Evolutionary conservation across 1,139 yeast species (phyloP).

Genomic region (Saccharomycopsis hybrid): DNA sequence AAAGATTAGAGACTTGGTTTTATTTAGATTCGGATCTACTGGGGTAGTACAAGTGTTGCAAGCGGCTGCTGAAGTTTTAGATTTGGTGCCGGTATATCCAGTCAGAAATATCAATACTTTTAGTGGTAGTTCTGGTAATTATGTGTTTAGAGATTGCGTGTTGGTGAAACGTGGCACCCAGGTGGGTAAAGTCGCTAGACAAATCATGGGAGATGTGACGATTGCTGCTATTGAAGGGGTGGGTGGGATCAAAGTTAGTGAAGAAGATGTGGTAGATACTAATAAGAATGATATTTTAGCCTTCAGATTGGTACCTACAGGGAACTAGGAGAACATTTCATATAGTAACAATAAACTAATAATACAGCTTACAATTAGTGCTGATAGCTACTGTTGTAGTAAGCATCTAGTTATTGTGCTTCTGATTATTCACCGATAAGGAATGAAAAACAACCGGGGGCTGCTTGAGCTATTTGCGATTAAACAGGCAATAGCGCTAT

Average conservation of each 20-base stretch:
- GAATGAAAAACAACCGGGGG: no score
- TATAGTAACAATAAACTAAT: no score
- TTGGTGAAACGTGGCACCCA: slow-evolving; percentile 76
- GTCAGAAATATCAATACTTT: slow-evolving; percentile 80
- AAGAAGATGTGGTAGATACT: slow-evolving; percentile 68
- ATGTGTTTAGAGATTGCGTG: slow-evolving; percentile 83
- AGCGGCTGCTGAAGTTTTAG: slow-evolving; percentile 74
- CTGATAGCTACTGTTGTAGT: no score
- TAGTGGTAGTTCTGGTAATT: slow-evolving; percentile 61
- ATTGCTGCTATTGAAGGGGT: slow-evolving; percentile 89
- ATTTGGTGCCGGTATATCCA: slow-evolving; percentile 86
- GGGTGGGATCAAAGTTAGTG: slow-evolving; percentile 75
- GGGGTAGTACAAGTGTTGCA: slow-evolving; percentile 89
- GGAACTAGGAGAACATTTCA: no score
- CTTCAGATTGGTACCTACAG: slow-evolving; percentile 57
- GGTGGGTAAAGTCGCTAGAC: slow-evolving; percentile 77
- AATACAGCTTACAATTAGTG: no score
- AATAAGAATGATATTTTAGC: slow-evolving; percentile 81
- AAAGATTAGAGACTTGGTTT: slow-evolving; percentile 79
- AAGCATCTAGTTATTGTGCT: no score
- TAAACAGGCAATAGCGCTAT: no score
- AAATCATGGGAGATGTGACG: slow-evolving; percentile 92
- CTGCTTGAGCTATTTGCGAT: no score
- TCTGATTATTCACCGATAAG: no score
- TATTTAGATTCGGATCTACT: slow-evolving; percentile 91